A percentile compares a stretch with the other conserved stretches of the same genome.
Evolutionary conservation across 1,284 basidiomycete genomes (phyloP).

Genomic region (Ustilago xerochloae): DNA sequence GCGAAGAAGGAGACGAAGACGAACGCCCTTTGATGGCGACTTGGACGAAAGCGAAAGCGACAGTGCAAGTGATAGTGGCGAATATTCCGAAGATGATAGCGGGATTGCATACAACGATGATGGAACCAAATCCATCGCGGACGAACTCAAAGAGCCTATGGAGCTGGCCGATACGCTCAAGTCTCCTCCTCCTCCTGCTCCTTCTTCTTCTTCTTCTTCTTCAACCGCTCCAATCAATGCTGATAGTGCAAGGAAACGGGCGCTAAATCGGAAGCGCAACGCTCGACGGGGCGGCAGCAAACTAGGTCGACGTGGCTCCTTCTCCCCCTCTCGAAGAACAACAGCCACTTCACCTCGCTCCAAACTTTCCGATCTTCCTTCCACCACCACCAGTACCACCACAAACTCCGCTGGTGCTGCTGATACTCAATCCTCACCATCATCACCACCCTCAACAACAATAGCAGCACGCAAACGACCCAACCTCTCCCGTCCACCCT

Average conservation of each 20-base stretch:
- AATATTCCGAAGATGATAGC: constrained; percentile 35
- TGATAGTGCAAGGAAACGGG: no score
- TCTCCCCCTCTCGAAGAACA: not conserved
- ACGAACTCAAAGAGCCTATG: constrained; percentile 26
- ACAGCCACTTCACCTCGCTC: no score
- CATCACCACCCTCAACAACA: not conserved
- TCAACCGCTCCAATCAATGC: no score
- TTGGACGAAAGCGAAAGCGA: constrained; percentile 7
- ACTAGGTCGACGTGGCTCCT: not conserved
- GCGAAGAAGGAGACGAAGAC: constrained; percentile 16
- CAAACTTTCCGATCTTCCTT: not conserved
- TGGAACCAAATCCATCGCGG: constrained; percentile 14
- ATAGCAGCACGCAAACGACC: constrained; percentile 11
- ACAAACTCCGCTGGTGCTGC: no score
- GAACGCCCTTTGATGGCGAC: constrained; percentile 21
- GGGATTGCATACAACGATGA: constrained; percentile 40
- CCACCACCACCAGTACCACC: not conserved
- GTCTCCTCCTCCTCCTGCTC: constrained; percentile 13
- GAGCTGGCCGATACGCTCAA: constrained; percentile 31
- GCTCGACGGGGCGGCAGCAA: not conserved
- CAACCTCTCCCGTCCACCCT: constrained; percentile 34
- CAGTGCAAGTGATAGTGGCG: constrained; percentile 6
- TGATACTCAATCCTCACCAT: not conserved
- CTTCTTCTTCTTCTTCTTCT: not conserved
- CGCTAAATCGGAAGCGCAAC: not conserved